Conservation (phyloP, 768 basidiomycete species). For the Lentinula sp. region DNA sequence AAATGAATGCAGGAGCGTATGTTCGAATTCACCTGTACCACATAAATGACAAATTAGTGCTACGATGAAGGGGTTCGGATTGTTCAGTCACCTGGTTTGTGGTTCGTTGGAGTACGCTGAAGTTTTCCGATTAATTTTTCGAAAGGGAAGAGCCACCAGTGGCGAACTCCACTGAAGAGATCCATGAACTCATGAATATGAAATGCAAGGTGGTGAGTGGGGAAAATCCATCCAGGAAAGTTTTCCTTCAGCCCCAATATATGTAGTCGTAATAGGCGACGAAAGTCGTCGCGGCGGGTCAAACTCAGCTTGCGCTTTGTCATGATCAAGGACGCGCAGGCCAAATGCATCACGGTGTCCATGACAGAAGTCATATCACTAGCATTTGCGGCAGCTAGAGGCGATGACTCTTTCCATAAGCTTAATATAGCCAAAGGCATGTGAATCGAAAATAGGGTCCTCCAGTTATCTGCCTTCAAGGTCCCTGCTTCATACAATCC, state of each 20-base stretch:
- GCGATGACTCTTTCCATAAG: constrained; percentile 9
- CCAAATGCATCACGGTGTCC: too few relatives aligned
- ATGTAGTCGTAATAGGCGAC: constrained; percentile 5
- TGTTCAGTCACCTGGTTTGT: constrained; percentile 12
- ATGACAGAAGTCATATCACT: background rate
- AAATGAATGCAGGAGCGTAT: constrained; percentile 10
- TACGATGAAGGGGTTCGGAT: background rate
- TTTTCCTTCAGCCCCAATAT: constrained; percentile 4
- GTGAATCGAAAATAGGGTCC: constrained; percentile 9
- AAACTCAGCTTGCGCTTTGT: too few relatives aligned
- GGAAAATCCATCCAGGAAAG: background rate
- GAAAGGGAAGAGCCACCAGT: constrained; percentile 1
- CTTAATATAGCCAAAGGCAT: constrained; percentile 17
- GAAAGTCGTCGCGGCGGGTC: background rate
- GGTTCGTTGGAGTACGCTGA: constrained; percentile 15
- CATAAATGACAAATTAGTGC: background rate
- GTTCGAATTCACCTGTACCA: constrained; percentile 7
- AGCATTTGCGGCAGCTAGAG: background rate
- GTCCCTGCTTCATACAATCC: constrained; percentile 13
- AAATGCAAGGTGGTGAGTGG: constrained; percentile 1
- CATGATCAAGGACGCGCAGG: too few relatives aligned
- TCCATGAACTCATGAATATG: constrained; percentile 4
- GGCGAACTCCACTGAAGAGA: too few relatives aligned
- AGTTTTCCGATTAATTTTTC: constrained; percentile 17
- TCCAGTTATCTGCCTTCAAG: constrained; percentile 21